Evolutionary conservation across 805 yeast genomes (phyloP).

Genomic region (Metschnikowia reukaufii): DNA sequence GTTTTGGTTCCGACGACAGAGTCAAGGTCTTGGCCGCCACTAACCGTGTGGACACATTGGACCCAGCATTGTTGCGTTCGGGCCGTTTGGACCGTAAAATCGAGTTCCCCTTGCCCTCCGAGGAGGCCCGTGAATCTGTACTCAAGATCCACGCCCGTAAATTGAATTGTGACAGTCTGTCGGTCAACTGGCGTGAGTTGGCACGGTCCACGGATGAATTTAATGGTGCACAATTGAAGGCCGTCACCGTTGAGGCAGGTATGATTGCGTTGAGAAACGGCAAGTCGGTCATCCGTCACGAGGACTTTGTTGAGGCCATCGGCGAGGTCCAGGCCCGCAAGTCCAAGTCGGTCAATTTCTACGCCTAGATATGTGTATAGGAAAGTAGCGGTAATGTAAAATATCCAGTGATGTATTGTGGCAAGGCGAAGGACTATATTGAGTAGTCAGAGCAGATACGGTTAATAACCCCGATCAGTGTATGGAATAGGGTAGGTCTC

Average conservation of each 20-base stretch:
- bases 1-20: slow-evolving; percentile 36
- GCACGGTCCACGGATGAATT: slow-evolving; percentile 98
- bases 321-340: slow-evolving; percentile 98
- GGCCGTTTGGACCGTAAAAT: slow-evolving; percentile 25
- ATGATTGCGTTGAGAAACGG: slow-evolving; percentile 98
- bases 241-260: slow-evolving; percentile 99
- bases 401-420: background rate
- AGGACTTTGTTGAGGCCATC: slow-evolving; percentile 97
- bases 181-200: slow-evolving; percentile 96
- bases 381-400: background rate
- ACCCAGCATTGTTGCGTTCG: slow-evolving; percentile 24
- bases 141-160: slow-evolving; percentile 96
- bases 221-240: slow-evolving; percentile 98
- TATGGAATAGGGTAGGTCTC: too few species aligned
- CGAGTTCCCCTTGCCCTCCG: slow-evolving; percentile 96
- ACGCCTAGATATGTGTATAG: slow-evolving; percentile 58
- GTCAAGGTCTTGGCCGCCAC: slow-evolving; percentile 38
- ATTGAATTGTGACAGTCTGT: slow-evolving; percentile 82
- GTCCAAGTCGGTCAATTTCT: slow-evolving; percentile 91
- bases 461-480: too few species aligned
- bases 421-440: too few species aligned
- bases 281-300: slow-evolving; percentile 87
- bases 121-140: slow-evolving; percentile 96
- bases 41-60: slow-evolving; percentile 24
- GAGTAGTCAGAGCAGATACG: too few species aligned